phyloP scores from a whole-genome alignment of 2,329 filamentous ascomycete species.

The Aspergillus hiratsukae region DNA sequence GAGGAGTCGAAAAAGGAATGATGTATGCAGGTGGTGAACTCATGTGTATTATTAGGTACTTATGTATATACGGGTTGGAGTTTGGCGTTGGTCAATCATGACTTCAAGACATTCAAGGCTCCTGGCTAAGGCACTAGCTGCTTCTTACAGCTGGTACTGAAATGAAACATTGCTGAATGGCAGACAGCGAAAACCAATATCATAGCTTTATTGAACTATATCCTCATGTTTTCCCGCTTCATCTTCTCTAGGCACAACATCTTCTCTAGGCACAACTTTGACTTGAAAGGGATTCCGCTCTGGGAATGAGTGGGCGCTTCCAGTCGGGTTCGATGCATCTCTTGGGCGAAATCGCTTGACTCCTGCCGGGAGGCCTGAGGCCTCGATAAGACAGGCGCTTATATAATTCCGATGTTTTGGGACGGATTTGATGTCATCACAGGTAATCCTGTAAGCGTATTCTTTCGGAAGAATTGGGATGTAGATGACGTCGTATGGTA shows the following conservation, averaged over 20 bases:
- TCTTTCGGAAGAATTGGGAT: background rate
- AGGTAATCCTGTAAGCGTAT: background rate
- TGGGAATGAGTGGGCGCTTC: background rate
- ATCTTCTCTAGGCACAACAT: background rate
- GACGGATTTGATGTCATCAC: background rate
- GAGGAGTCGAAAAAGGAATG: conserved; percentile 3
- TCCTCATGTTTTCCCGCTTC: background rate
- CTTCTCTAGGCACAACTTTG: background rate
- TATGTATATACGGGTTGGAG: too few species aligned
- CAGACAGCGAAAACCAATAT: background rate
- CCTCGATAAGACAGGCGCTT: background rate
- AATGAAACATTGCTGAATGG: too few species aligned
- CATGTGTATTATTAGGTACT: too few species aligned
- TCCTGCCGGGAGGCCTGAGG: background rate
- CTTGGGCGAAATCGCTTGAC: background rate
- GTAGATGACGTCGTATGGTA: background rate
- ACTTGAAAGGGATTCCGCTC: background rate
- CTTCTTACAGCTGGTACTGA: too few species aligned
- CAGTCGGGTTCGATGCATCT: background rate
- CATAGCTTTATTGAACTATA: background rate
- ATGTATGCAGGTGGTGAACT: background rate
- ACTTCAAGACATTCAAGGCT: too few species aligned
- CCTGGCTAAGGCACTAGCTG: too few species aligned
- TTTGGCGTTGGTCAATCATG: too few species aligned
- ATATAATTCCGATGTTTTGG: background rate